These are phyloP conservation scores for Kuraishia cidri DNA, from an alignment of 805 yeast genomes.

Conservation along the genomic window DNA sequence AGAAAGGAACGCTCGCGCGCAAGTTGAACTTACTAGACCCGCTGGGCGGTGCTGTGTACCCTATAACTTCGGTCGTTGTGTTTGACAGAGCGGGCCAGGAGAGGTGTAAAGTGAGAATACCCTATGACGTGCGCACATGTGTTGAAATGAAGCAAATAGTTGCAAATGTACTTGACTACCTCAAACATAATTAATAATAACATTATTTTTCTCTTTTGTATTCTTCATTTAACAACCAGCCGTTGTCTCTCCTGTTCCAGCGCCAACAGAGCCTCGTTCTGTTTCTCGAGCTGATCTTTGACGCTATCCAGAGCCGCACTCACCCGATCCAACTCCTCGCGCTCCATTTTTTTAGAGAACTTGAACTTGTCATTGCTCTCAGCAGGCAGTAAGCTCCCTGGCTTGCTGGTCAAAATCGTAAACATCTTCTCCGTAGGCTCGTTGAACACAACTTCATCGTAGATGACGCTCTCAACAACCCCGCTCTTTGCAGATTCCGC, in stretches of 20 bases:
- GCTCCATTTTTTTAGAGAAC: conserved; percentile 42
- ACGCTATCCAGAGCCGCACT: conserved; percentile 23
- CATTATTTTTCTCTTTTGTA: no score
- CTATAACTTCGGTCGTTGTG: conserved; percentile 2
- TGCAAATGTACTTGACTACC: no score
- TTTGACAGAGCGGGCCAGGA: not conserved
- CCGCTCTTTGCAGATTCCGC: conserved; percentile 17
- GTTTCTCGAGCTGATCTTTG: conserved; percentile 12
- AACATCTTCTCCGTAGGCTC: conserved; percentile 93
- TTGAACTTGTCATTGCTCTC: conserved; percentile 12
- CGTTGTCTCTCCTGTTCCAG: conserved; percentile 20
- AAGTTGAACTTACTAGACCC: conserved; percentile 3
- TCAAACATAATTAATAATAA: no score
- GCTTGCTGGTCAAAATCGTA: conserved; percentile 61
- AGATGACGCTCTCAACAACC: conserved; percentile 51
- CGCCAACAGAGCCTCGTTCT: conserved; percentile 14
- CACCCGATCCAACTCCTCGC: conserved; percentile 54
- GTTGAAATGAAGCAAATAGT: no score
- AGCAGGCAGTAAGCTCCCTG: conserved; percentile 43
- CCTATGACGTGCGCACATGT: not conserved
- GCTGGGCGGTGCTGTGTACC: conserved; percentile 5
- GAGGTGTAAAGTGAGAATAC: not conserved
- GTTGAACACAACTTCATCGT: conserved; percentile 88
- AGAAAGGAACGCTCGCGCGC: not conserved
- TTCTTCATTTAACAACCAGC: no score